Evolutionary conservation across 2,329 filamentous ascomycete genomes (phyloP), one percentile per base, ranked within the genome.

Genomic region (Fusarium miscanthi): DNA sequence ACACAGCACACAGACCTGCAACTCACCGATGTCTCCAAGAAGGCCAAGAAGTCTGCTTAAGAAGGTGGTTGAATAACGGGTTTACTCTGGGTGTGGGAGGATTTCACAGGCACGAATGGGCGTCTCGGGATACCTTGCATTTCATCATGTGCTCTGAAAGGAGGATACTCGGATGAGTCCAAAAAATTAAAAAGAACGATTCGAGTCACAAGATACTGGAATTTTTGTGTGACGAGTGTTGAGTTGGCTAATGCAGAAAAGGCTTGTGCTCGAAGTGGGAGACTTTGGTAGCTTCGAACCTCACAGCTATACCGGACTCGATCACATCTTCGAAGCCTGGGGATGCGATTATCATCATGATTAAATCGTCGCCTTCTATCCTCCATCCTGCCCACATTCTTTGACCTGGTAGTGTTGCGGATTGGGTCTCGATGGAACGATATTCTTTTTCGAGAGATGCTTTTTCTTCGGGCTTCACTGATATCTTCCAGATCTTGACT

Each of bases 71-170:
- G 70, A 72, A 72, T 73, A 75, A 74, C 76, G 60, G 72, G 74
- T 74, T 61, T 73, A 57, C 52, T 74, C 75, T 77, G 75, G 76
- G 74, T 69, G 77, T 73, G 75, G 76, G 77, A 81, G 76, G 76
- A 79, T 78, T 53, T 78, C 75, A 79, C 75, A 80, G 80, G 80
- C 82, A 85, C 82, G 80, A 85, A 81, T 82, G 82, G 86, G 87
- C 87, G 86, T 88, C 85, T 85, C 83, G 84, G 85, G 84, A 85
- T 85, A 85, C 83, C 84, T 85, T 85, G 83, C 84, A 85, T 86
- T 85, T 86, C 79, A 80, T 81, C 80, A 80, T 81, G 81, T 82
- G 80, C 78, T 82, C 79, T 80, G 79, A 79, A 80, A 75, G 77
- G 78, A 77, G 77, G 77, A 77, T 79, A 76, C 79, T 82, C 80